Base-by-base conservation (phyloP, 2,329 filamentous ascomycete species). In the Clonostachys rosea region DNA sequence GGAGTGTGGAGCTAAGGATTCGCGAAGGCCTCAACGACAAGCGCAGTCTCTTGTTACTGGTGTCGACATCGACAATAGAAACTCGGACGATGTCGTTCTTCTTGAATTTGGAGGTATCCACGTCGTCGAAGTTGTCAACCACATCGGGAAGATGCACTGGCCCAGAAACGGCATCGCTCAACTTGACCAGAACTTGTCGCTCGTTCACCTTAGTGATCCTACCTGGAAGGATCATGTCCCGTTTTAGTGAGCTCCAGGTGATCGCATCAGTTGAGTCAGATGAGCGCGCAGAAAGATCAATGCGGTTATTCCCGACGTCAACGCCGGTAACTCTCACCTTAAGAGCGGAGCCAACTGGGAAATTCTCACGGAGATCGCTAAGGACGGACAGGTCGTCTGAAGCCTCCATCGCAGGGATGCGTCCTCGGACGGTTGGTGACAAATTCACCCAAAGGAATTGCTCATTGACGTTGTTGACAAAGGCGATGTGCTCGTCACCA, bases 361-460 rank as follows among this genome's bases (percentile, higher is more conserved):
- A 97, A 65, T 89, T 88, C 52, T 81, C 78, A 43, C 83, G 77
- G 4, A 96, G 70, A 57, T 96, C 81, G 34, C 85, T 81, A 35
- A 96, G 73, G 47, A 88, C 76, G 8, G 90, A 87, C 42, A 95
- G 71, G 63, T 97, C 91, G 57, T 96, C 89, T 0, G 90, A 91
- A 9, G 94, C 81, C 59, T 97, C 91, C 64, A 94, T 83, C 51
- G 87, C 79, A 46, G 83, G 83, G 47, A 99, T 81, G 44, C 91
- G 83, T 47, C 94, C 94, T 49, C 91, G 85, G 14, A 99, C 84
- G 45, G 86, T 89, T 7, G 94, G 91, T 2, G 91, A 90, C 18
- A 99, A 69, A 59, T 91, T 96, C 42, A 95, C 86, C 92, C 94
- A 97, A 18, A 96, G 75, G 59, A 81, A 88, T 53, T 89, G 84